phyloP scores from a whole-genome alignment of 306 rosid species.

The Senna siamea region DNA sequence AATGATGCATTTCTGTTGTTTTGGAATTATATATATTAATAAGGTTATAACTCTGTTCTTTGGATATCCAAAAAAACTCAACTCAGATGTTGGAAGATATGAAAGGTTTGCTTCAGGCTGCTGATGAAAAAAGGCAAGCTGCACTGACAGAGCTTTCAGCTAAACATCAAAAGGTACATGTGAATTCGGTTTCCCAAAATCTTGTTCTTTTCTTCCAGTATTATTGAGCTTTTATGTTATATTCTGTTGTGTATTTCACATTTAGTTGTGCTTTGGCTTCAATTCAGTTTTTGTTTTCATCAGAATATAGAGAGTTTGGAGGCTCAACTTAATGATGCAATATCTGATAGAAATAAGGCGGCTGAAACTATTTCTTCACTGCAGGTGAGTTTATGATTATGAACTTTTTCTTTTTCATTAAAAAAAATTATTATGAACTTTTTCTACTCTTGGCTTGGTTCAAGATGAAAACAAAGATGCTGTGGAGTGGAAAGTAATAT shows the following conservation, averaged over 20 bases:
- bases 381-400: constrained; percentile 63
- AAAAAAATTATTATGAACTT: too few relatives aligned
- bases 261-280: constrained; percentile 29
- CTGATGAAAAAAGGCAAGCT: constrained; percentile 89
- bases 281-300: constrained; percentile 39
- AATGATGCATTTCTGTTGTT: constrained; percentile 9
- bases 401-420: constrained; percentile 17
- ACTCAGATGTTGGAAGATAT: constrained; percentile 85
- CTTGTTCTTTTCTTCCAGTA: background rate
- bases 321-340: constrained; percentile 91
- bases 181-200: constrained; percentile 19
- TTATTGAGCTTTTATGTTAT: constrained; percentile 6
- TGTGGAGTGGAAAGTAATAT: constrained; percentile 16
- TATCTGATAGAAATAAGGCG: constrained; percentile 87
- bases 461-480: background rate
- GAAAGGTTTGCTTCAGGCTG: constrained; percentile 80
- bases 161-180: constrained; percentile 85
- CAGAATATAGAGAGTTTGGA: constrained; percentile 92
- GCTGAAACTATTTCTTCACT: constrained; percentile 84
- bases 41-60: constrained; percentile 26
- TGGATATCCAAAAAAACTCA: constrained; percentile 40
- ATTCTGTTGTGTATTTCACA: constrained; percentile 23
- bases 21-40: constrained; percentile 17
- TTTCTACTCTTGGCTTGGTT: too few relatives aligned
- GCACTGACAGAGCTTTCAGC: constrained; percentile 84